Percentiles rank a stretch among this genome's conserved stretches.
These are phyloP conservation scores for Mycosphaerella sp. DNA, from an alignment of 2,329 filamentous ascomycete species.

Conservation along the genomic window DNA sequence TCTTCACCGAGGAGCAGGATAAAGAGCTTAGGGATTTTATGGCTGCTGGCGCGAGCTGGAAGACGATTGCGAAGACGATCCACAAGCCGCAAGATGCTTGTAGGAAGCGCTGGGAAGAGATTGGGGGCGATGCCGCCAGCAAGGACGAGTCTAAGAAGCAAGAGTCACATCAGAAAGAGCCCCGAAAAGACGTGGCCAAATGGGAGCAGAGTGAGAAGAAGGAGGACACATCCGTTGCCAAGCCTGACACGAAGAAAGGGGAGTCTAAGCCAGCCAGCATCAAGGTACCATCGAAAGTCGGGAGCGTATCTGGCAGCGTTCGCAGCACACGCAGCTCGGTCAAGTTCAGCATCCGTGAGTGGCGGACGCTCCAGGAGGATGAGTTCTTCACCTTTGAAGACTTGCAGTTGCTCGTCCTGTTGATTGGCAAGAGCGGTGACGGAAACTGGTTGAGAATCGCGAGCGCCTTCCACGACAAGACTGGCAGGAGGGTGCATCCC, in stretches of 20 bases:
- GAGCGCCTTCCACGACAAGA: conserved; percentile 46
- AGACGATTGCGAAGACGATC: conserved; percentile 11
- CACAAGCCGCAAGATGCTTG: conserved; percentile 7
- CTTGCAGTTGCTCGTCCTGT: conserved; percentile 39
- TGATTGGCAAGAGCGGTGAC: conserved; percentile 35
- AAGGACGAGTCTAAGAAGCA: conserved; percentile 10
- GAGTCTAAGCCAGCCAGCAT: conserved; percentile 11
- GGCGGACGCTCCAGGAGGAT: conserved; percentile 32
- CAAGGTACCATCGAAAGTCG: conserved; percentile 16
- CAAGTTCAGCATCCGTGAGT: conserved; percentile 30
- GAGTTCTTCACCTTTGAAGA: conserved; percentile 36
- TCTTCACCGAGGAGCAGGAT: conserved; percentile 17
- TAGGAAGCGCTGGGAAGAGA: conserved; percentile 11
- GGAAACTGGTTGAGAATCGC: conserved; percentile 45
- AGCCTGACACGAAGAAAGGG: conserved; percentile 2
- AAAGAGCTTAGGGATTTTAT: conserved; percentile 18
- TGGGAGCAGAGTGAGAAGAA: conserved; percentile 13
- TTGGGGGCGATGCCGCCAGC: conserved; percentile 8
- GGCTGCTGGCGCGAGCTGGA: not conserved
- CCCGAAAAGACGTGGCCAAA: conserved; percentile 22
- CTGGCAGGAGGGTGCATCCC: conserved; percentile 41
- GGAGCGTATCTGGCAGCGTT: conserved; percentile 10
- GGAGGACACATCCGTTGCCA: not conserved
- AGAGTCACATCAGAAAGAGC: conserved; percentile 12
- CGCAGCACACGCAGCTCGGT: conserved; percentile 14